Percentiles rank a stretch among this genome's conserved stretches.
Conservation (phyloP, 768 basidiomycete species). For the Tulasnella sp. region DNA sequence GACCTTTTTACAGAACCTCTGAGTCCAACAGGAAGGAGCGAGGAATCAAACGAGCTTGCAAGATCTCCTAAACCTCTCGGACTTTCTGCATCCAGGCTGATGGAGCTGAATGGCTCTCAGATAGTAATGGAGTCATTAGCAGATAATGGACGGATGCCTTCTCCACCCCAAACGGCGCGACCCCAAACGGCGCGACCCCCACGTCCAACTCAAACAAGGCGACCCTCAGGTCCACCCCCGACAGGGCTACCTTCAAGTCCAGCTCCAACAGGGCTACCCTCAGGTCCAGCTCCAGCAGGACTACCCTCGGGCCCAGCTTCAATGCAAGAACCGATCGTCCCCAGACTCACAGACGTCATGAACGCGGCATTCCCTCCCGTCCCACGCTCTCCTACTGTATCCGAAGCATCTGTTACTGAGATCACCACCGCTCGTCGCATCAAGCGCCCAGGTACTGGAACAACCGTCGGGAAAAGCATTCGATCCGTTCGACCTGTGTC, state of each 20-base stretch:
- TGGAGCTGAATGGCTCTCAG: not conserved
- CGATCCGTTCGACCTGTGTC: conserved; percentile 8
- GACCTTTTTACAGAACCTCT: not conserved
- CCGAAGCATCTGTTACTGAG: not conserved
- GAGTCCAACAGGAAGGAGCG: not conserved
- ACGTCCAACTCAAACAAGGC: not conserved
- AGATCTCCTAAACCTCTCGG: not conserved
- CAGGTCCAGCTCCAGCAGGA: not conserved
- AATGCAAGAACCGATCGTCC: not conserved
- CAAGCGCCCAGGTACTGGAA: conserved; percentile 1
- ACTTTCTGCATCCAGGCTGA: not conserved
- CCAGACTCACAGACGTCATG: not conserved
- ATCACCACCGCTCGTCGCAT: not conserved
- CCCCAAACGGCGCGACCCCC: not conserved
- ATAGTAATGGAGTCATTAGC: not conserved
- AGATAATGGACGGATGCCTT: not conserved
- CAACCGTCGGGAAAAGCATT: not conserved
- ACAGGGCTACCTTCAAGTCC: not conserved
- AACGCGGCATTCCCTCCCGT: not conserved
- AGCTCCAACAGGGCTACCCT: not conserved
- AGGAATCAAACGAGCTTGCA: not conserved
- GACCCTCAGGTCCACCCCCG: too few species aligned
- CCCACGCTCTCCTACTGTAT: not conserved
- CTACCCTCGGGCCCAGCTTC: not conserved
- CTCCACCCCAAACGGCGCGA: not conserved